Percentiles rank a stretch among this genome's conserved stretches.
phyloP scores from a whole-genome alignment of 73 alveolate species.

The Durusdinium trenchii region DNA sequence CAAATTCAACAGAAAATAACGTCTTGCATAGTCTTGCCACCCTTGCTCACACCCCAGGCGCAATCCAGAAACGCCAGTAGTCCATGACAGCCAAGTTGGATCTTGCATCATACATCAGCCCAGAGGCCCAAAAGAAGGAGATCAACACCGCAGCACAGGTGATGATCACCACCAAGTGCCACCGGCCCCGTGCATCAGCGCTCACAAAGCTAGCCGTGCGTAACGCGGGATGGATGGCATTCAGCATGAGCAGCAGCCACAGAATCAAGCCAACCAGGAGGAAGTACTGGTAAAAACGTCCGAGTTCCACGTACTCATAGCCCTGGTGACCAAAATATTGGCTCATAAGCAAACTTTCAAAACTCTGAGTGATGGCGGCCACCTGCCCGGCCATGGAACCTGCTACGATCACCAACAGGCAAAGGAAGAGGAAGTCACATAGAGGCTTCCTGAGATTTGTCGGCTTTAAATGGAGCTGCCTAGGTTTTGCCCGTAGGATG shows the following conservation, averaged over 20 bases:
- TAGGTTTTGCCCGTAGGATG: no score
- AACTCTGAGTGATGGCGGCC: slow-evolving; percentile 35
- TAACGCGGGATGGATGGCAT: slow-evolving; percentile 2
- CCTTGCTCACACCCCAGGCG: not conserved
- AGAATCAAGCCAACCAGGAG: slow-evolving; percentile 19
- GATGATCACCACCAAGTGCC: slow-evolving; percentile 31
- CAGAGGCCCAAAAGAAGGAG: slow-evolving; percentile 53
- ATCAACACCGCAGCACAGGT: slow-evolving; percentile 16
- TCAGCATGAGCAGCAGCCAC: slow-evolving; percentile 32
- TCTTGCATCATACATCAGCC: not conserved
- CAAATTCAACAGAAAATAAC: no score
- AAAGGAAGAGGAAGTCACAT: slow-evolving; percentile 13
- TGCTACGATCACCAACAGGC: slow-evolving; percentile 15
- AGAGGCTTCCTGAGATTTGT: slow-evolving; percentile 3
- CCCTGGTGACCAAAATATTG: slow-evolving; percentile 28
- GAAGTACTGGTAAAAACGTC: slow-evolving; percentile 27
- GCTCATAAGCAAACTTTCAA: slow-evolving; percentile 16
- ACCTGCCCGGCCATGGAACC: slow-evolving; percentile 46
- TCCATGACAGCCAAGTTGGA: slow-evolving; percentile 35
- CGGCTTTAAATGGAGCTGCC: no score
- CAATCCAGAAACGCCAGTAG: slow-evolving; percentile 41
- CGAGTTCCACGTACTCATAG: slow-evolving; percentile 40
- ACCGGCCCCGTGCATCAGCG: not conserved
- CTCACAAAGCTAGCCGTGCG: not conserved
- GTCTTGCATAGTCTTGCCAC: not conserved